A percentile compares a stretch with the other conserved stretches of the same genome.
Conservation (phyloP, 2,329 filamentous ascomycete species). For the Chaetomiaceae sp. region DNA sequence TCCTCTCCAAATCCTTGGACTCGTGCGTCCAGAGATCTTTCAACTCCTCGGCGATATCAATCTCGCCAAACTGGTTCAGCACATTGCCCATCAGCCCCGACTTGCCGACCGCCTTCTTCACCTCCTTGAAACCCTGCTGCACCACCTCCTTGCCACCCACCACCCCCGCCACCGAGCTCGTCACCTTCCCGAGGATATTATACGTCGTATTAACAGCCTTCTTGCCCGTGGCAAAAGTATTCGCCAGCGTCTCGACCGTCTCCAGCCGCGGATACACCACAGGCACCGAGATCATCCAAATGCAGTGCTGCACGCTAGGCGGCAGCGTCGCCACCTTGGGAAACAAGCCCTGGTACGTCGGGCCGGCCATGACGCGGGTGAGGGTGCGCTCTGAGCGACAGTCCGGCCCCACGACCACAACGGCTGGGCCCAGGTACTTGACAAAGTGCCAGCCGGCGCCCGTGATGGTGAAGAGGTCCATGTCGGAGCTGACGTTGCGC, state of each 20-base stretch:
- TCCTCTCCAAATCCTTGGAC: conserved; percentile 93
- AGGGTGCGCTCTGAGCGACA: conserved; percentile 88
- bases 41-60: conserved; percentile 90
- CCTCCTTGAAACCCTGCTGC: conserved; percentile 84
- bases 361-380: conserved; percentile 87
- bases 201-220: conserved; percentile 95
- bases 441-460: conserved; percentile 99
- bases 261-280: conserved; percentile 88
- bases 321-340: conserved; percentile 90
- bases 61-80: conserved; percentile 91
- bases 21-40: conserved; percentile 98
- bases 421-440: conserved; percentile 88
- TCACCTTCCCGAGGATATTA: conserved; percentile 92
- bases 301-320: conserved; percentile 89
- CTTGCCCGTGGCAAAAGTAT: conserved; percentile 90
- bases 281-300: conserved; percentile 93
- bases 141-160: conserved; percentile 94
- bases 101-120: conserved; percentile 96
- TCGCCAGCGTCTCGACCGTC: conserved; percentile 83
- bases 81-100: conserved; percentile 93
- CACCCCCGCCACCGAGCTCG: conserved; percentile 89
- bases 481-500: conserved; percentile 80
- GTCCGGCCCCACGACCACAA: conserved; percentile 86
- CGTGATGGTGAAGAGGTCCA: conserved; percentile 92
- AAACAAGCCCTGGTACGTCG: conserved; percentile 95